Percentiles rank a stretch among this genome's conserved stretches.
These are phyloP conservation scores for Coemansia sp. DNA, from an alignment of 192 early-diverging fungal species.

Conservation along the genomic window DNA sequence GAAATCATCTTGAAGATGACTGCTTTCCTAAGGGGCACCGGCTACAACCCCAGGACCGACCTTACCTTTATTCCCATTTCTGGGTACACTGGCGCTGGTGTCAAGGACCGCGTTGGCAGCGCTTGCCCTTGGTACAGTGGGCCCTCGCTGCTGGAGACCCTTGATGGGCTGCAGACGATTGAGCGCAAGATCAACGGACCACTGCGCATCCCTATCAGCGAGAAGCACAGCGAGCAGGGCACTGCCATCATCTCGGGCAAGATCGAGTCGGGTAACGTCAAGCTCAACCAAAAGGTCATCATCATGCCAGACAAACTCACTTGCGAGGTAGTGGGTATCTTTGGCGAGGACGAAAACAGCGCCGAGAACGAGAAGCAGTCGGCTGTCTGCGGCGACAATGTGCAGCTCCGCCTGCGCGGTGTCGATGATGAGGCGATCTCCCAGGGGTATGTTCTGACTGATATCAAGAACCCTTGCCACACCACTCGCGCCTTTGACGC, in stretches of 20 bases:
- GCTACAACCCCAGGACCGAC: constrained; percentile 86
- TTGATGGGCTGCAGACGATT: constrained; percentile 77
- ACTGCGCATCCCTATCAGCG: constrained; percentile 90
- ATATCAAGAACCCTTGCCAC: constrained; percentile 74
- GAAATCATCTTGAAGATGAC: constrained; percentile 81
- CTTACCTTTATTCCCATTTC: constrained; percentile 90
- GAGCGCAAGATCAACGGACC: constrained; percentile 89
- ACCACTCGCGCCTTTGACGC: constrained; percentile 79
- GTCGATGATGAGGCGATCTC: constrained; percentile 92
- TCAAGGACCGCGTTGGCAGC: constrained; percentile 77
- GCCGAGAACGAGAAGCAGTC: constrained; percentile 67
- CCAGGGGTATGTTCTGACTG: constrained; percentile 86
- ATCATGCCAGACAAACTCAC: constrained; percentile 87
- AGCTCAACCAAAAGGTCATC: constrained; percentile 80
- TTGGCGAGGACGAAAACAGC: constrained; percentile 60
- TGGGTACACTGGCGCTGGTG: constrained; percentile 94
- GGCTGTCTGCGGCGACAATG: constrained; percentile 90
- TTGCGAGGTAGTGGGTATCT: constrained; percentile 80
- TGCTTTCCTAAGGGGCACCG: constrained; percentile 88
- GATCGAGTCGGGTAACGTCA: constrained; percentile 90
- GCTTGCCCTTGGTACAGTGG: constrained; percentile 78
- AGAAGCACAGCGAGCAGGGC: constrained; percentile 99
- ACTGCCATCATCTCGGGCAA: constrained; percentile 88
- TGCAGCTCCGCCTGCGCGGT: constrained; percentile 82
- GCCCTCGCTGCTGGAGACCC: constrained; percentile 81